phyloP scores from a whole-genome alignment of 208 protist species.

The Phytomonas sp. region DNA sequence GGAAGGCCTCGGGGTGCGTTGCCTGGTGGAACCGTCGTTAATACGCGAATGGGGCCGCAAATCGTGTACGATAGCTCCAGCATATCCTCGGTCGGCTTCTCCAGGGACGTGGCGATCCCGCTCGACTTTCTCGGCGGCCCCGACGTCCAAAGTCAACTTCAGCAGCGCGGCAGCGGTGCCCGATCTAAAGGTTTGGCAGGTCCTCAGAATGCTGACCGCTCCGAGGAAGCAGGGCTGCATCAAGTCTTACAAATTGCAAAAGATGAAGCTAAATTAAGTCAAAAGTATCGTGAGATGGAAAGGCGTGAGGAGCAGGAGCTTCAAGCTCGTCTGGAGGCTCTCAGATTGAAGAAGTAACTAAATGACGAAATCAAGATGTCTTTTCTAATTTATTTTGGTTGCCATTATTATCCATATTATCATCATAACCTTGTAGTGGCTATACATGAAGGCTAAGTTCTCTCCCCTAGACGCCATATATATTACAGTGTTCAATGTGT shows the following conservation, averaged over 20 bases:
- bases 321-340: constrained; percentile 21
- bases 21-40: constrained; percentile 34
- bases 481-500: not conserved
- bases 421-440: not conserved
- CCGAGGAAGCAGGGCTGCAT: constrained; percentile 38
- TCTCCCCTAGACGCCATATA: not conserved
- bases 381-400: too few relatives aligned
- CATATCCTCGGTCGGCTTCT: constrained; percentile 70
- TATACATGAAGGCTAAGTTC: not conserved
- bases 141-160: constrained; percentile 19
- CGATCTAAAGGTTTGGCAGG: too few relatives aligned
- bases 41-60: constrained; percentile 34
- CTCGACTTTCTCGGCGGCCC: constrained; percentile 48
- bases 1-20: too few relatives aligned
- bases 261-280: constrained; percentile 41
- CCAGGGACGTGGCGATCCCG: constrained; percentile 21
- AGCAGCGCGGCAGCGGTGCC: constrained; percentile 3
- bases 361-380: not conserved
- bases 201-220: constrained; percentile 10
- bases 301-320: constrained; percentile 43
- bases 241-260: constrained; percentile 14
- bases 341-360: not conserved
- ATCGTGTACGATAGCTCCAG: constrained; percentile 64
- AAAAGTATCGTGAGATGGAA: constrained; percentile 35
- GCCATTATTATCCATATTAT: not conserved